These are phyloP conservation scores for Erysimum pusillum DNA, from an alignment of 441 rosid genomes.

Conservation along the genomic window DNA sequence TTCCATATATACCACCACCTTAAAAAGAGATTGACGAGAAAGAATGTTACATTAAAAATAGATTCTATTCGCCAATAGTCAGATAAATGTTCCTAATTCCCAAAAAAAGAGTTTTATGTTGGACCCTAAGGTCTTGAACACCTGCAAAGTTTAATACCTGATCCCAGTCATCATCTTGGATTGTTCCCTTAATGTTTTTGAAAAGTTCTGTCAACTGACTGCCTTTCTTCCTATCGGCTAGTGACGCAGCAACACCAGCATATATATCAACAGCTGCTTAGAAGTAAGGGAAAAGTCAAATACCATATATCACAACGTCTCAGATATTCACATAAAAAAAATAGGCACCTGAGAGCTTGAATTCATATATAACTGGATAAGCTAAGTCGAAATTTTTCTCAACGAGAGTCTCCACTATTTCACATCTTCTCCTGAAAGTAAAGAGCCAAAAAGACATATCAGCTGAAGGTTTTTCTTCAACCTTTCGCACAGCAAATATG, in stretches of 20 bases:
- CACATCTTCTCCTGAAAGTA: slow-evolving; percentile 84
- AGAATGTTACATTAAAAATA: background rate
- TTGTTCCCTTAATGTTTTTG: slow-evolving; percentile 92
- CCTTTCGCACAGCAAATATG: slow-evolving; percentile 10
- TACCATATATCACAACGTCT: slow-evolving; percentile 25
- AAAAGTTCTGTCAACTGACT: slow-evolving; percentile 93
- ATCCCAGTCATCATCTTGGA: slow-evolving; percentile 96
- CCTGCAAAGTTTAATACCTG: slow-evolving; percentile 63
- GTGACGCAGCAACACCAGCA: slow-evolving; percentile 96
- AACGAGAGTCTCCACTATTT: slow-evolving; percentile 87
- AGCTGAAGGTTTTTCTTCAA: slow-evolving; percentile 26
- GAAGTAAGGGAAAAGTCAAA: slow-evolving; percentile 37
- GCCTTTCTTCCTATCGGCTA: slow-evolving; percentile 93
- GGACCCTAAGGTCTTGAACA: slow-evolving; percentile 10
- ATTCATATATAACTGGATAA: slow-evolving; percentile 89
- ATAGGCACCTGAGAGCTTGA: slow-evolving; percentile 84
- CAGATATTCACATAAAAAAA: slow-evolving; percentile 10
- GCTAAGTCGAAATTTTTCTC: slow-evolving; percentile 97
- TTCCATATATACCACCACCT: background rate
- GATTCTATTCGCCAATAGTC: slow-evolving; percentile 1
- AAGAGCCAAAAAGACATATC: slow-evolving; percentile 37
- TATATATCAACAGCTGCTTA: slow-evolving; percentile 92
- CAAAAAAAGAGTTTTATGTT: slow-evolving; percentile 4
- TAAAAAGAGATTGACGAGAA: background rate
- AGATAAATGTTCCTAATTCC: background rate